Base-by-base conservation (phyloP, 2,329 filamentous ascomycete species). In the Periconia sp. region DNA sequence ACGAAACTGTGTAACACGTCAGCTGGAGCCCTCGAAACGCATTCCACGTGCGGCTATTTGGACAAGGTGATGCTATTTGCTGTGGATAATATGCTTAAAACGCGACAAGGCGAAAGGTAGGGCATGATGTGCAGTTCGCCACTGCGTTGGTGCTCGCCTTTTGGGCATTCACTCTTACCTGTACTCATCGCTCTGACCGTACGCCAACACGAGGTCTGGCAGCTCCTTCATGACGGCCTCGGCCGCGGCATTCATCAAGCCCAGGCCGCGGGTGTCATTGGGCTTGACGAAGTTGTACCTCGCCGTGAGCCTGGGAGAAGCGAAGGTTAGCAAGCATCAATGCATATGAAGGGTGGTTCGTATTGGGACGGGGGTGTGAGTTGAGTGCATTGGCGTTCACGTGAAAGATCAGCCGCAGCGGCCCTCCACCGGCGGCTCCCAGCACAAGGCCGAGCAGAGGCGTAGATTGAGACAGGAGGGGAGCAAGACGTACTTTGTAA, bases 201-300 rank as follows among this genome's bases (percentile, higher is more conserved):
- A 99, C 0, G 89, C 92, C 57, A 97, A 83, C 7, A 87, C 85
- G 59, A 97, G 85, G 65, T 97, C 93, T 3, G 91, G 86, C 20
- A 97, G 77, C 47, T 95, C 90, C 58, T 83, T 84, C 76, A 97
- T 85, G 45, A 97, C 91, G 6, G 88, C 88, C 55, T 85, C 84
- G n/a, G 94, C 94, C 2, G 92, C 92, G 1, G 86, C 85, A 68
- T 99, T 99, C 93, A 99, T 97, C 61, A 99, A 85, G 72, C 95
- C 85, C 13, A 97, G 78, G 0, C 92, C 94, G 59, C 90, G 84
- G 41, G 82, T 82, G 74, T 99, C 94, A 75, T 97, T 99, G 40
- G 94, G 94, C 76, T 97, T 99, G 64, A 86, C 81, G 68, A 97
- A 97, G 19, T 78, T 78, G 76, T 97, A 94, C 73, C 89, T 90